A percentile compares a stretch with the other conserved stretches of the same genome.
Evolutionary conservation across 768 basidiomycete species (phyloP).

Genomic region (Boletus pseudo-olivaceus): DNA sequence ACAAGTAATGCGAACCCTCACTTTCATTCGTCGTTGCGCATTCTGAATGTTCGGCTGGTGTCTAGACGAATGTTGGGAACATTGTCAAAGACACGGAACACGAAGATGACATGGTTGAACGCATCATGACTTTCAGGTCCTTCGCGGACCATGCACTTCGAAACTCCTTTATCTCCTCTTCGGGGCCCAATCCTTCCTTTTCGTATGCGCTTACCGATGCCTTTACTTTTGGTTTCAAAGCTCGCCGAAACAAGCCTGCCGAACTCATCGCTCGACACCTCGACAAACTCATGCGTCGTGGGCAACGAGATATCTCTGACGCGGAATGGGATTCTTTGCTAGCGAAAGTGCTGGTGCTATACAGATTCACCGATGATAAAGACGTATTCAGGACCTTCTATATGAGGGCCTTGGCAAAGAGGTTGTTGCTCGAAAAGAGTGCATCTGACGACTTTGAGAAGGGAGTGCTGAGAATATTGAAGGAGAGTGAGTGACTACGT

Average conservation of each 20-base stretch:
- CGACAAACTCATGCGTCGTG: constrained; percentile 82
- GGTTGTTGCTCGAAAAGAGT: constrained; percentile 77
- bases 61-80: constrained; percentile 51
- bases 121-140: constrained; percentile 64
- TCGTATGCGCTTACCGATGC: constrained; percentile 67
- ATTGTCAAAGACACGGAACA: constrained; percentile 60
- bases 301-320: constrained; percentile 69
- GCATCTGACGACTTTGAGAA: constrained; percentile 88
- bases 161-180: constrained; percentile 47
- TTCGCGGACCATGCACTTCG: constrained; percentile 50
- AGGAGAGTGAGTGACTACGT: constrained; percentile 55
- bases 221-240: constrained; percentile 71
- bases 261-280: constrained; percentile 93
- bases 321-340: constrained; percentile 59
- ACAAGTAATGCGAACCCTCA: constrained; percentile 37
- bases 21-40: neutral
- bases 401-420: constrained; percentile 82
- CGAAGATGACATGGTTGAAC: constrained; percentile 78
- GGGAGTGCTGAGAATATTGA: constrained; percentile 78
- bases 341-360: constrained; percentile 67
- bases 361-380: constrained; percentile 86
- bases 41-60: neutral
- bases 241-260: constrained; percentile 76
- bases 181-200: constrained; percentile 52
- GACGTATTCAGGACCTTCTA: constrained; percentile 95